Evolutionary conservation across 495 filamentous ascomycete genomes (phyloP), one percentile per base, ranked within the genome.

Genomic region (Neurospora sp.): DNA sequence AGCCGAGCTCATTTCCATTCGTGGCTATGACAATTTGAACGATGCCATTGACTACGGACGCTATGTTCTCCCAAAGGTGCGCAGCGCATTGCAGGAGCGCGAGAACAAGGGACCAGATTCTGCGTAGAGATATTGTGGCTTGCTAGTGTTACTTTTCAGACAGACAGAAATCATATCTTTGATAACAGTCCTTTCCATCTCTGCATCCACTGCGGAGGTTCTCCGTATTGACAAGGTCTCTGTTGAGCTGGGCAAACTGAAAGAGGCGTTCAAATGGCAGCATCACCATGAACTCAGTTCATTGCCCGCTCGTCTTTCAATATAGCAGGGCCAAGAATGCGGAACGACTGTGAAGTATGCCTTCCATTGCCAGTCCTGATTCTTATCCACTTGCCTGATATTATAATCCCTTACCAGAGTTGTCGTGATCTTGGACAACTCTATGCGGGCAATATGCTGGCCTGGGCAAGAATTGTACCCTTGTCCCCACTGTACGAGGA

Each of bases 41-140:
- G 85, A 87, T 76, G 84, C 85, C 0, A 84, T 87, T 69, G 85
- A 87, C 71, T 87, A 87, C 74, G 86, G 85, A 5, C 82, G 85
- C 0, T 86, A 83, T 72, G 71, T 88, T 1, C 70, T 88, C 40
- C 86, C 85, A 1, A 74, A 69, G 35, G 86, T 88, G 10, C 82
- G 84, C 10, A 78, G 81, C 70, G 81, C 53, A 37, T 69, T 87
- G 74, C 71, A 82, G 76, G 78, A 84, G 71, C 75, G 53, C 53
- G 14, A 61, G 27, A 35, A 35, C 27, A 14, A 35, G 78, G 61
- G 76, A 75, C 5, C 39, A 17, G 17, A 40, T 35, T 61, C 53
- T 61, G 22, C 27, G 53, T 61, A 35, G 27, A 17, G 6, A 61
- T 17, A 35, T 17, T 8, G 5, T 61, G 27, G 53, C 14, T 16